Evolutionary conservation across 768 basidiomycete species (phyloP).

Genomic region (Podaxis sp.): DNA sequence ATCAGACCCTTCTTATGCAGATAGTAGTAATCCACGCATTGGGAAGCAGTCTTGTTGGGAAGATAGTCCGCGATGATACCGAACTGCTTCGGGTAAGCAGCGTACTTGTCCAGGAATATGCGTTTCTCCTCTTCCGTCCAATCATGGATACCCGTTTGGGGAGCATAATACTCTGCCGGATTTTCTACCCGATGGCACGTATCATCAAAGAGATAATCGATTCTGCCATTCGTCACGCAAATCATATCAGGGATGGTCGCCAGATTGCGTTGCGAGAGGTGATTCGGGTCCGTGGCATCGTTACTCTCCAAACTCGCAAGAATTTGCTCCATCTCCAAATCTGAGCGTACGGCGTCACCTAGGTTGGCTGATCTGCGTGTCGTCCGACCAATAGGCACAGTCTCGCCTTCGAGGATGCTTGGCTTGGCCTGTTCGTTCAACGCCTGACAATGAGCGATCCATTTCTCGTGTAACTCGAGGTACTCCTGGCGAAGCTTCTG

Average conservation of each 20-base stretch:
- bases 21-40: slow-evolving; percentile 95
- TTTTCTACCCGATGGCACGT: slow-evolving; percentile 79
- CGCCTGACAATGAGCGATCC: slow-evolving; percentile 67
- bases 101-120: slow-evolving; percentile 78
- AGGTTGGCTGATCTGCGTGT: slow-evolving; percentile 75
- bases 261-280: slow-evolving; percentile 81
- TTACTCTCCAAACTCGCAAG: slow-evolving; percentile 92
- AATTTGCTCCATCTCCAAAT: slow-evolving; percentile 96
- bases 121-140: slow-evolving; percentile 88
- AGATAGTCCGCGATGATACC: slow-evolving; percentile 83
- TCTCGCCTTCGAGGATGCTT: slow-evolving; percentile 33
- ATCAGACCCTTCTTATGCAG: slow-evolving; percentile 87
- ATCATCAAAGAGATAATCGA: slow-evolving; percentile 76
- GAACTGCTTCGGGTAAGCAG: slow-evolving; percentile 89
- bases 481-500: slow-evolving; percentile 64
- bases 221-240: slow-evolving; percentile 56
- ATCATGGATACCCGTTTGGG: slow-evolving; percentile 69
- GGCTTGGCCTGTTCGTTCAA: slow-evolving; percentile 60
- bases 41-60: slow-evolving; percentile 79
- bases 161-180: slow-evolving; percentile 74
- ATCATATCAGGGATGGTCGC: slow-evolving; percentile 93
- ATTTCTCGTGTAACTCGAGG: slow-evolving; percentile 61
- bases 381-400: slow-evolving; percentile 50
- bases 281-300: slow-evolving; percentile 88
- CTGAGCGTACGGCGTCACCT: slow-evolving; percentile 90